A percentile compares a stretch with the other conserved stretches of the same genome.
phyloP scores from a whole-genome alignment of 768 basidiomycete genomes.

The Filobasidium floriforme region DNA sequence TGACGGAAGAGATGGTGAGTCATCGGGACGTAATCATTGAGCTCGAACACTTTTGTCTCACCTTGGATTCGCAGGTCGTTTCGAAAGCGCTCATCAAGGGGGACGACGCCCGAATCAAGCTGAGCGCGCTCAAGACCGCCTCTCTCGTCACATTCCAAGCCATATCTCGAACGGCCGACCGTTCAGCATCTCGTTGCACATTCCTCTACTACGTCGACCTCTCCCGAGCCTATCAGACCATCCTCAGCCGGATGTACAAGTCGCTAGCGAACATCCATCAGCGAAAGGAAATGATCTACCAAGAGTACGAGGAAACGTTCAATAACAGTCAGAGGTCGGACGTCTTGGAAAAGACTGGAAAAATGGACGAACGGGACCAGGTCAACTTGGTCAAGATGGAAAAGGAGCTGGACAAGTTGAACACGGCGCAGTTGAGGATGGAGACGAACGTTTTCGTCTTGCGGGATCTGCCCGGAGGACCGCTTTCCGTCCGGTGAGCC shows the following conservation, averaged over 20 bases:
- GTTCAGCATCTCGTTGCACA: constrained; percentile 57
- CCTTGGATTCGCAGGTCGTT: constrained; percentile 58
- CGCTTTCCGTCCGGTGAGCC: constrained; percentile 19
- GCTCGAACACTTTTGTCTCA: background rate
- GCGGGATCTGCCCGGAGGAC: constrained; percentile 58
- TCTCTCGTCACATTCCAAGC: constrained; percentile 85
- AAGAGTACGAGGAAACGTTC: constrained; percentile 65
- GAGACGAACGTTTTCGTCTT: constrained; percentile 85
- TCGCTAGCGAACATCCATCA: constrained; percentile 75
- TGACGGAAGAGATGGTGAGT: constrained; percentile 86
- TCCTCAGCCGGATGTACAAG: constrained; percentile 76
- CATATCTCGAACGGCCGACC: constrained; percentile 77
- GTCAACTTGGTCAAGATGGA: constrained; percentile 69
- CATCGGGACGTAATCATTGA: background rate
- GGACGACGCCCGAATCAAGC: constrained; percentile 72
- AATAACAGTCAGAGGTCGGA: constrained; percentile 74
- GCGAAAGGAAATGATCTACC: constrained; percentile 65
- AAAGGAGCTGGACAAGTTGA: constrained; percentile 63
- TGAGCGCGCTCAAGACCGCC: constrained; percentile 70
- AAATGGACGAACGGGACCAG: constrained; percentile 67
- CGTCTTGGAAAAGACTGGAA: constrained; percentile 60
- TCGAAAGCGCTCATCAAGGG: constrained; percentile 87
- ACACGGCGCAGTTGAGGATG: constrained; percentile 71
- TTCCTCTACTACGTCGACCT: constrained; percentile 94
- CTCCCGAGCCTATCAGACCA: constrained; percentile 66